phyloP scores from a whole-genome alignment of 176 grass and related monocot species.

The Musa acuminata region DNA sequence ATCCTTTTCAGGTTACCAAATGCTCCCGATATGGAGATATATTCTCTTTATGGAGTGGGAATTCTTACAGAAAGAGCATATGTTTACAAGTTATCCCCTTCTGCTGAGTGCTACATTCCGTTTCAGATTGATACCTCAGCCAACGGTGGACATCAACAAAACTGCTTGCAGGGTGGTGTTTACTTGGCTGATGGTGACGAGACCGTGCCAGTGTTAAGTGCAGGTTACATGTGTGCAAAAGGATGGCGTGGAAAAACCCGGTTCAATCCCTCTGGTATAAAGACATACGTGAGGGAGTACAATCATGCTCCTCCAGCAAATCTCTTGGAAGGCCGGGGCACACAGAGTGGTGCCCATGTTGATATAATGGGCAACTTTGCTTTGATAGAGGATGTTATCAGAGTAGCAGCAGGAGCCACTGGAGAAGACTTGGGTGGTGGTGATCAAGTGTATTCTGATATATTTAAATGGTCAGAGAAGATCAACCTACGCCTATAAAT shows the following conservation, averaged over 20 bases:
- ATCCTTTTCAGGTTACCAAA: constrained; percentile 61
- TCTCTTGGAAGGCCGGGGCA: constrained; percentile 86
- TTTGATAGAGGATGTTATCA: constrained; percentile 85
- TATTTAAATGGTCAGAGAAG: constrained; percentile 93
- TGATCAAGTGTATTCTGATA: constrained; percentile 77
- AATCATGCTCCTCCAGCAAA: constrained; percentile 65
- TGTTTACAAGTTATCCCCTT: constrained; percentile 65
- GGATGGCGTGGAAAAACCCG: constrained; percentile 90
- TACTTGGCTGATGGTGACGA: constrained; percentile 78
- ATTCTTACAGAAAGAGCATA: constrained; percentile 98
- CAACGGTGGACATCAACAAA: constrained; percentile 53
- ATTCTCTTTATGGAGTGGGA: constrained; percentile 95
- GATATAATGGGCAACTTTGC: constrained; percentile 99
- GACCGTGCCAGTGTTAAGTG: constrained; percentile 86
- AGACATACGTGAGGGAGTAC: constrained; percentile 74
- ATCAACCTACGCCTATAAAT: constrained; percentile 59
- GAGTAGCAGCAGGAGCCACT: constrained; percentile 70
- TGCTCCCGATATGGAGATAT: constrained; percentile 95
- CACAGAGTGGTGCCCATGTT: constrained; percentile 91
- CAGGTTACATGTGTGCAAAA: constrained; percentile 91
- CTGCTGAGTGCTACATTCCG: constrained; percentile 81
- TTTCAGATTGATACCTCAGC: constrained; percentile 84
- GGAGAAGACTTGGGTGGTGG: constrained; percentile 76
- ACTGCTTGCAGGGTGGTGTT: constrained; percentile 75
- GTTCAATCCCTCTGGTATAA: constrained; percentile 87